Evolutionary conservation across 192 early-diverging fungal species (phyloP).

Genomic region (Coemansia sp.): DNA sequence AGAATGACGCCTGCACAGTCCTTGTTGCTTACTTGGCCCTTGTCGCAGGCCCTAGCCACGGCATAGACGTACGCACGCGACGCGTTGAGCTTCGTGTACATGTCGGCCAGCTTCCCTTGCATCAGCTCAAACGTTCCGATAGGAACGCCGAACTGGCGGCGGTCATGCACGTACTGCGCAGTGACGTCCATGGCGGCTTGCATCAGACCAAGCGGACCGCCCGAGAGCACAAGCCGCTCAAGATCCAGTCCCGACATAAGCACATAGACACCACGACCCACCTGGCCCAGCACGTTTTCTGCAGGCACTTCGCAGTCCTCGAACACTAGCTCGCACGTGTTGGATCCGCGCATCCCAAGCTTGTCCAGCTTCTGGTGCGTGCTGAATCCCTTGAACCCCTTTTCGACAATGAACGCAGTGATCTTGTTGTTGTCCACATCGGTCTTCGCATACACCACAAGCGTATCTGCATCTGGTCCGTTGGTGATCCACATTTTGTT

Average conservation of each 20-base stretch:
- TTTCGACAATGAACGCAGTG: conserved; percentile 94
- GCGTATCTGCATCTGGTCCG: conserved; percentile 83
- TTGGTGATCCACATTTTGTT: conserved; percentile 98
- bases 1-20: conserved; percentile 95
- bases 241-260: conserved; percentile 93
- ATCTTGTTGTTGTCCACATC: conserved; percentile 77
- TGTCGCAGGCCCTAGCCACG: conserved; percentile 83
- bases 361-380: conserved; percentile 90
- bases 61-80: conserved; percentile 89
- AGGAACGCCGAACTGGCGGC: conserved; percentile 82
- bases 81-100: conserved; percentile 94
- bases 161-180: conserved; percentile 81
- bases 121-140: conserved; percentile 91
- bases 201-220: conserved; percentile 90
- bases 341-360: conserved; percentile 93
- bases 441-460: conserved; percentile 94
- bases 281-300: conserved; percentile 84
- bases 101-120: conserved; percentile 95
- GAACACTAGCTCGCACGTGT: conserved; percentile 94
- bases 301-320: conserved; percentile 88
- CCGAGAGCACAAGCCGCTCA: conserved; percentile 87
- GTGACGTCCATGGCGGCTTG: conserved; percentile 81
- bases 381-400: conserved; percentile 82
- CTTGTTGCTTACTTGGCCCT: conserved; percentile 75
- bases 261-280: conserved; percentile 90